Conservation (phyloP, 306 rosid genomes). For the Parietaria judaica region DNA sequence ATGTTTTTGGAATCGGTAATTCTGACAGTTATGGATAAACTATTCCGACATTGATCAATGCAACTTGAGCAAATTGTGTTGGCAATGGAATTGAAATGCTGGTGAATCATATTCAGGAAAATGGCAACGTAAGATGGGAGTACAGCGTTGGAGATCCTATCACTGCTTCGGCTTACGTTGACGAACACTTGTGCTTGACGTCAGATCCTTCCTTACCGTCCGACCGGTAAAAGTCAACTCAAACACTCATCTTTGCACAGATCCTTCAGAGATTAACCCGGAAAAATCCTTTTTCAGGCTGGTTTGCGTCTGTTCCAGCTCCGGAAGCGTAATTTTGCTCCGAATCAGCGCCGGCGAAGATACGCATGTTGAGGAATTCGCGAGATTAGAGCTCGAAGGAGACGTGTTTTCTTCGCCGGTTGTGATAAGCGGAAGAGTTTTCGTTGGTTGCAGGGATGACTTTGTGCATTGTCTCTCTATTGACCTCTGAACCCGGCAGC, state of each 20-base stretch:
- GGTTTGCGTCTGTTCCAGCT: slow-evolving; percentile 67
- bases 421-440: slow-evolving; percentile 70
- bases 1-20: no score
- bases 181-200: slow-evolving; percentile 50
- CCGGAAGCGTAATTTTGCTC: slow-evolving; percentile 58
- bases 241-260: not conserved
- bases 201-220: slow-evolving; percentile 31
- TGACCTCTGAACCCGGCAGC: not conserved
- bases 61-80: not conserved
- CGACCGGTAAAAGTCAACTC: slow-evolving; percentile 41
- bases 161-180: slow-evolving; percentile 72
- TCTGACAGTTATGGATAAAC: no score
- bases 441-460: slow-evolving; percentile 82
- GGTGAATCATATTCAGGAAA: slow-evolving; percentile 35
- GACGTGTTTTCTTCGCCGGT: slow-evolving; percentile 82
- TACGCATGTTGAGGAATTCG: slow-evolving; percentile 45
- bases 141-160: slow-evolving; percentile 70
- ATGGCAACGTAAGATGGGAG: slow-evolving; percentile 60
- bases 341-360: slow-evolving; percentile 29
- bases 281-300: slow-evolving; percentile 33
- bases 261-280: not conserved
- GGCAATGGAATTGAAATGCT: not conserved
- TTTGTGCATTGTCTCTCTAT: slow-evolving; percentile 57
- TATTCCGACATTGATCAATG: no score
- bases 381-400: slow-evolving; percentile 44